Base-by-base conservation (phyloP, 495 filamentous ascomycete species). In the Penicillium antarcticum region DNA sequence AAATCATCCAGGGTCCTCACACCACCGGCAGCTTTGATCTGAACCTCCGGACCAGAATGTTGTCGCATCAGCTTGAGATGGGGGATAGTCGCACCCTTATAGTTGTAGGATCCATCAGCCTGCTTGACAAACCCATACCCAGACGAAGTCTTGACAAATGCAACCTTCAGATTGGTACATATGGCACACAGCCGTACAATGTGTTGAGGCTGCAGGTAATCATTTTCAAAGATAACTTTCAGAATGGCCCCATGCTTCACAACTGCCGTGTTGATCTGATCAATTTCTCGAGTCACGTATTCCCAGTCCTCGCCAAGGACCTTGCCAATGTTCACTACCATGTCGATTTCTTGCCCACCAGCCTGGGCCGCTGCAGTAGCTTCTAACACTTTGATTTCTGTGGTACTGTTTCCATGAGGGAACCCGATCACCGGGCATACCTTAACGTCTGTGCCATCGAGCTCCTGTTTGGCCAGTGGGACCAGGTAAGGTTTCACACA, bases 191-290 rank as follows among this genome's bases (percentile, higher is more conserved):
- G 61, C 23, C 56, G 64, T 11, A 66, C 41, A 42, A 84, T 78
- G 40, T 82, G 68, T 9, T 70, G 56, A 0, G 73, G 53, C 16
- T 63, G 34, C 2, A 80, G 68, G 40, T 76, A 84, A 44, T 78
- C 77, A 56, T 78, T 82, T 52, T 82, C 79, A 39, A 84, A 82
- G 49, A 84, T 82, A 36, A 81, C 80, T 54, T 84, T 84, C 14
- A 84, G 62, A 2, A 71, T 70, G 1, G 71, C 79, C 2, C 73
- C 70, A 13, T 58, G 45, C 5, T 31, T 35, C 4, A 57, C 54
- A 3, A 82, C 79, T 0, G 68, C 69, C 2, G 65, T 48, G 46
- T 83, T 81, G 48, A 85, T 66, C 43, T 55, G 55, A 4, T 58
- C 47, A 37, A 84, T 80, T 52, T 83, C 80, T 3, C 66, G 51